Evolutionary conservation across 257 asterid species (phyloP).

Genomic region (Solanum lycopersicoides): DNA sequence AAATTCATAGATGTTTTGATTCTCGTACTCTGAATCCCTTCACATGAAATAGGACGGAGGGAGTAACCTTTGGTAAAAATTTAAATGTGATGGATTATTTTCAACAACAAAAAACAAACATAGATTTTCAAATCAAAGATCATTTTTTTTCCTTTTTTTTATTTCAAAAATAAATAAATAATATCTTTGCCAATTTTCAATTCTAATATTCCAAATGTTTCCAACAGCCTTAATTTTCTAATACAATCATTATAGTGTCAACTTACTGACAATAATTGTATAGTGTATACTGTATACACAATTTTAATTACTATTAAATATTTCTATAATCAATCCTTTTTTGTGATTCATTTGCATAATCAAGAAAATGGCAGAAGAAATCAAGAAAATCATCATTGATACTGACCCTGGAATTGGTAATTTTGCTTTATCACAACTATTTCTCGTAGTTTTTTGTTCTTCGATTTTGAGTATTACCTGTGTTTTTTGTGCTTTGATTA

Average conservation of each 20-base stretch:
- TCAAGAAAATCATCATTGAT: constrained; percentile 86
- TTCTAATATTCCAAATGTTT: neutral
- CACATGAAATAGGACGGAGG: neutral
- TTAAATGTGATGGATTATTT: neutral
- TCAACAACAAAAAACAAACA: neutral
- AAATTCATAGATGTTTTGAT: neutral
- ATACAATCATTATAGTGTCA: neutral
- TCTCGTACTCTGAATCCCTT: neutral
- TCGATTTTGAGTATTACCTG: neutral
- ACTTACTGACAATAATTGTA: neutral
- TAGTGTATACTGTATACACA: neutral
- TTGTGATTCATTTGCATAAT: neutral
- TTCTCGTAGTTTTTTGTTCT: neutral
- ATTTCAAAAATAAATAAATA: too few species aligned
- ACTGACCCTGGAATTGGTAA: constrained; percentile 94
- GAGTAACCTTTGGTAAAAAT: neutral
- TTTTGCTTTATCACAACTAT: too few species aligned
- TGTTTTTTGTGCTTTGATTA: neutral
- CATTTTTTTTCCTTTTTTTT: neutral
- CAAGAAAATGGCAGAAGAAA: constrained; percentile 5
- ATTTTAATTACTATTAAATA: neutral
- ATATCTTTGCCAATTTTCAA: neutral
- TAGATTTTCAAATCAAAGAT: neutral
- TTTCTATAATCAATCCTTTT: neutral
- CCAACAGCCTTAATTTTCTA: neutral